phyloP scores from a whole-genome alignment of 352 stramenopile species.

The Aphanomyces euteiches region DNA sequence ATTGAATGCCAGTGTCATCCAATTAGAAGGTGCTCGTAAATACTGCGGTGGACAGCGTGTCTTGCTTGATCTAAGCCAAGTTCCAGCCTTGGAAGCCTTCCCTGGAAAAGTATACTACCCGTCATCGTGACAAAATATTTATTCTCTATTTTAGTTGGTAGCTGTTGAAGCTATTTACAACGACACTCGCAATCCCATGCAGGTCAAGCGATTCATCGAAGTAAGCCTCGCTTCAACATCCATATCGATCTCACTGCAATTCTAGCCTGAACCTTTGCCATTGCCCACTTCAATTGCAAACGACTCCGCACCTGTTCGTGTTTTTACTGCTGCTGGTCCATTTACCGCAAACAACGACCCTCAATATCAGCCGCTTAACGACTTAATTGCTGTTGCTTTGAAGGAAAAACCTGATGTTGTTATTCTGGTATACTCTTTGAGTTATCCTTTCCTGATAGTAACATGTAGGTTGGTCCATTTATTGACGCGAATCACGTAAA shows the following conservation, averaged over 20 bases:
- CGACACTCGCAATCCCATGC: conserved; percentile 65
- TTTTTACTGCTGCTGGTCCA: conserved; percentile 90
- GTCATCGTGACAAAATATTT: neutral
- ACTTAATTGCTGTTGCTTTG: conserved; percentile 83
- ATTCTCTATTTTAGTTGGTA: conserved; percentile 50
- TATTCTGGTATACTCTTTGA: conserved; percentile 65
- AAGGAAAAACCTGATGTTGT: conserved; percentile 91
- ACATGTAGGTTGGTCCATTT: conserved; percentile 89
- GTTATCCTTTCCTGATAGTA: neutral
- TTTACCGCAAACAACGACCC: conserved; percentile 95
- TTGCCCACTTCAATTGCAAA: conserved; percentile 45
- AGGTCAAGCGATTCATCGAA: conserved; percentile 74
- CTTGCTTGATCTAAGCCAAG: conserved; percentile 62
- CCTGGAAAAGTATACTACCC: conserved; percentile 57
- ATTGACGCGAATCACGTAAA: conserved; percentile 91
- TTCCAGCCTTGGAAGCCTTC: conserved; percentile 74
- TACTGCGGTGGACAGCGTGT: conserved; percentile 77
- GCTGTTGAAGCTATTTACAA: conserved; percentile 70
- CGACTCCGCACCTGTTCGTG: conserved; percentile 45
- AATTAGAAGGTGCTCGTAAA: conserved; percentile 78
- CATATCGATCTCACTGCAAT: neutral
- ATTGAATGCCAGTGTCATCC: conserved; percentile 73
- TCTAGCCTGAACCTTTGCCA: conserved; percentile 59
- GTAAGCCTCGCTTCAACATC: conserved; percentile 32
- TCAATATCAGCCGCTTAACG: conserved; percentile 92